These are phyloP conservation scores for Phaseolus coccineus DNA, from an alignment of 331 rosid genomes.

Conservation along the genomic window DNA sequence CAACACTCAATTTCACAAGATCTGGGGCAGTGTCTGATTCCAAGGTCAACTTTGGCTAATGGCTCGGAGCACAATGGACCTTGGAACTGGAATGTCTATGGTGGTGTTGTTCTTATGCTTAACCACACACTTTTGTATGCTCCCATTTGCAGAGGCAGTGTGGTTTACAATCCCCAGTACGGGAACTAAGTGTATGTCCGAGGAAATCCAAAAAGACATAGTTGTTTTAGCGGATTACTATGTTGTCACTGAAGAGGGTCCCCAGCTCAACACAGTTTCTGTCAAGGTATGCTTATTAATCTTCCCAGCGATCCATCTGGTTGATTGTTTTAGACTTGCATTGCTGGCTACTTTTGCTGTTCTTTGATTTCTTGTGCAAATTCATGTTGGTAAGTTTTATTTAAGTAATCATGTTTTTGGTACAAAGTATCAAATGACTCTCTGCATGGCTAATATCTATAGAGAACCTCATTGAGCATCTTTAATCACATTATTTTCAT, in stretches of 20 bases:
- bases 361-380: neutral
- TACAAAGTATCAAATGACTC: no score
- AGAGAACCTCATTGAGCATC: no score
- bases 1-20: neutral
- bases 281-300: constrained; percentile 46
- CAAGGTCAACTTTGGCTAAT: constrained; percentile 9
- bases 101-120: constrained; percentile 10
- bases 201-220: constrained; percentile 62
- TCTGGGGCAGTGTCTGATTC: constrained; percentile 21
- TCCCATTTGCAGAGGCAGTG: constrained; percentile 47
- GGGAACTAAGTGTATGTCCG: constrained; percentile 73
- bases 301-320: neutral
- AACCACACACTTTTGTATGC: constrained; percentile 16
- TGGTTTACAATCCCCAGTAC: constrained; percentile 64
- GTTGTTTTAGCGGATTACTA: constrained; percentile 76
- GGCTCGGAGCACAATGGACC: constrained; percentile 34
- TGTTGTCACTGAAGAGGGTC: constrained; percentile 42
- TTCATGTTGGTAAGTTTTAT: neutral
- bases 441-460: no score
- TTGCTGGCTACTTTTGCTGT: neutral
- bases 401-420: no score
- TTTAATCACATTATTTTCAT: no score
- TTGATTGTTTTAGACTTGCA: constrained; percentile 19
- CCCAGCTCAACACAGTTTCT: constrained; percentile 44
- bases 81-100: constrained; percentile 9